phyloP scores from a whole-genome alignment of 495 filamentous ascomycete genomes.

The Cercophora scortea region DNA sequence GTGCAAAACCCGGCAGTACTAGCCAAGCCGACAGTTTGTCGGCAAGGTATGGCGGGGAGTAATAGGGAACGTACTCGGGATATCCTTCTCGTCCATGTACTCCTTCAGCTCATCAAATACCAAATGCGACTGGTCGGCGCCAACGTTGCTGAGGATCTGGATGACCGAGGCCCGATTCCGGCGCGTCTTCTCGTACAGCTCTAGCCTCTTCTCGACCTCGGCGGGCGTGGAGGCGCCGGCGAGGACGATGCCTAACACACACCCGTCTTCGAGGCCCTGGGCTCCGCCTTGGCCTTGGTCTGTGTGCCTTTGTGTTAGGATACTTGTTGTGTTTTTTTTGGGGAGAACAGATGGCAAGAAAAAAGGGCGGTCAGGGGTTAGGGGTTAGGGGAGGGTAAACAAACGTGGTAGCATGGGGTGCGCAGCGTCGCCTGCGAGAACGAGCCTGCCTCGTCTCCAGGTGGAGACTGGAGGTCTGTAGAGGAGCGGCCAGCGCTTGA shows the following conservation, averaged over 20 bases:
- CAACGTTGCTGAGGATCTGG: constrained; percentile 35
- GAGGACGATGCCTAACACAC: constrained; percentile 25
- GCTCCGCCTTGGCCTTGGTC: constrained; percentile 41
- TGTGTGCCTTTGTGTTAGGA: constrained; percentile 30
- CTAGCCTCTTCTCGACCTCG: constrained; percentile 34
- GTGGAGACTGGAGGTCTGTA: constrained; percentile 17
- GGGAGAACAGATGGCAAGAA: too few species aligned
- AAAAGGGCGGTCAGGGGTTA: too few species aligned
- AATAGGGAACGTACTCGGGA: constrained; percentile 12
- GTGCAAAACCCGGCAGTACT: background rate
- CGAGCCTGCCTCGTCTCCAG: constrained; percentile 26
- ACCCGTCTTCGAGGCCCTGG: constrained; percentile 38
- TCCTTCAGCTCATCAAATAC: constrained; percentile 5
- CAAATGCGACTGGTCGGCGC: constrained; percentile 12
- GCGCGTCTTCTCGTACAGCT: constrained; percentile 43
- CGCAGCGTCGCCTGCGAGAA: constrained; percentile 39
- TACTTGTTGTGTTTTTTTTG: too few species aligned
- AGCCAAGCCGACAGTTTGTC: too few species aligned
- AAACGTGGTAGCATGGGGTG: constrained; percentile 40
- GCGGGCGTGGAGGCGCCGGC: constrained; percentile 5
- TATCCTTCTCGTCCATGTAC: constrained; percentile 5
- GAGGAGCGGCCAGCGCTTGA: constrained; percentile 36
- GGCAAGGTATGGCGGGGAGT: background rate
- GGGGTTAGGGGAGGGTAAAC: background rate
- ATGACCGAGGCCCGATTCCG: constrained; percentile 42